Evolutionary conservation across 2,329 filamentous ascomycete genomes (phyloP).

Genomic region (Geoglossum cookeanum): DNA sequence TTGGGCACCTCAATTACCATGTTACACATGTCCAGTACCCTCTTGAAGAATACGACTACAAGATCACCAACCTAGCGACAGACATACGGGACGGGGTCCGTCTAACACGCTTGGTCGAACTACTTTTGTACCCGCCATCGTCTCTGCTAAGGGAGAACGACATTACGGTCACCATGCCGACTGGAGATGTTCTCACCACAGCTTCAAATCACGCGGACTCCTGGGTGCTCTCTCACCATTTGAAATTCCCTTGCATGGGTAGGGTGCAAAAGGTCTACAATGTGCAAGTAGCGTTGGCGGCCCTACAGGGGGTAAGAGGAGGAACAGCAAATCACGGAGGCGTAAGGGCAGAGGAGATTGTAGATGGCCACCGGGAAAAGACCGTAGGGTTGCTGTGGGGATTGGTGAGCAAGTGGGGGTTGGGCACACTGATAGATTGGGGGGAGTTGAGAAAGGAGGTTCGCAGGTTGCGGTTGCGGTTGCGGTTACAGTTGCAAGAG

Average conservation of each 20-base stretch:
- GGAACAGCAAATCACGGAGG: conserved; percentile 23
- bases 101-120: conserved; percentile 38
- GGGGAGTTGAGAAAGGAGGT: conserved; percentile 33
- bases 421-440: conserved; percentile 35
- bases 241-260: conserved; percentile 37
- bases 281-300: conserved; percentile 35
- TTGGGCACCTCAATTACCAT: conserved; percentile 38
- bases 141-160: conserved; percentile 15
- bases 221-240: conserved; percentile 33
- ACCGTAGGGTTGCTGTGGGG: conserved; percentile 41
- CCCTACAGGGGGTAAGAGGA: conserved; percentile 26
- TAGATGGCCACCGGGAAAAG: conserved; percentile 45
- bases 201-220: conserved; percentile 18
- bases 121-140: conserved; percentile 30
- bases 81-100: conserved; percentile 42
- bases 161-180: conserved; percentile 26
- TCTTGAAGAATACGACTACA: conserved; percentile 38
- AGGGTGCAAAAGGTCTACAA: conserved; percentile 39
- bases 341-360: conserved; percentile 36
- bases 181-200: conserved; percentile 24
- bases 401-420: conserved; percentile 36
- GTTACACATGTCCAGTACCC: conserved; percentile 34
- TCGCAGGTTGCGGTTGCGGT: conserved; percentile 21
- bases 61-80: conserved; percentile 38
- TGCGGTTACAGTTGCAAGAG: conserved; percentile 12